phyloP scores from a whole-genome alignment of 2,329 filamentous ascomycete species.

The Stagonosporopsis tanaceti region DNA sequence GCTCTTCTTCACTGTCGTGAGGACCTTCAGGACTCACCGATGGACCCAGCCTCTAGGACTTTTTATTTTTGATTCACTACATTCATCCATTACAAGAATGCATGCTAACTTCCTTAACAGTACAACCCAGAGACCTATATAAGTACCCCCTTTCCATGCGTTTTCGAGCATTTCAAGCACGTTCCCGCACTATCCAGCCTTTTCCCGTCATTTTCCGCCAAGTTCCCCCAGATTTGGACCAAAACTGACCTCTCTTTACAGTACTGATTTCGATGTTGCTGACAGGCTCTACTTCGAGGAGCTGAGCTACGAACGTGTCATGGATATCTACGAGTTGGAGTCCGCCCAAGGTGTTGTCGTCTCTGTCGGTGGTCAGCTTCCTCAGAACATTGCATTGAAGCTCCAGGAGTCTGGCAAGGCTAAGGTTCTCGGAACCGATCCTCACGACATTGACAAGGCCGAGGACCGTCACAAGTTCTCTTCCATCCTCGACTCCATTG shows the following conservation, averaged over 20 bases:
- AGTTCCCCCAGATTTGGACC: no score
- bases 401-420: conserved; percentile 91
- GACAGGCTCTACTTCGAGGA: conserved; percentile 98
- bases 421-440: conserved; percentile 90
- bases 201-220: no score
- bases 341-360: conserved; percentile 86
- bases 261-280: conserved; percentile 86
- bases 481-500: conserved; percentile 94
- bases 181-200: no score
- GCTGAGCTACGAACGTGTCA: conserved; percentile 93
- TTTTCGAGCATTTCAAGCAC: no score
- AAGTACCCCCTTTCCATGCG: not conserved
- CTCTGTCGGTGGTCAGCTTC: conserved; percentile 93
- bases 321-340: conserved; percentile 98
- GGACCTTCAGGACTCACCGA: conserved; percentile 31
- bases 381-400: conserved; percentile 95
- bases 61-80: no score
- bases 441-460: conserved; percentile 94
- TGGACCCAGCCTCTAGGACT: no score
- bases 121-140: conserved; percentile 1
- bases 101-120: not conserved
- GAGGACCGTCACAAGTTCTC: conserved; percentile 99
- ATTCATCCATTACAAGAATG: not conserved
- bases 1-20: conserved; percentile 48
- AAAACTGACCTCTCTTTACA: conserved; percentile 39